phyloP scores from a whole-genome alignment of 1,284 basidiomycete genomes.

The Marasmius oreades region DNA sequence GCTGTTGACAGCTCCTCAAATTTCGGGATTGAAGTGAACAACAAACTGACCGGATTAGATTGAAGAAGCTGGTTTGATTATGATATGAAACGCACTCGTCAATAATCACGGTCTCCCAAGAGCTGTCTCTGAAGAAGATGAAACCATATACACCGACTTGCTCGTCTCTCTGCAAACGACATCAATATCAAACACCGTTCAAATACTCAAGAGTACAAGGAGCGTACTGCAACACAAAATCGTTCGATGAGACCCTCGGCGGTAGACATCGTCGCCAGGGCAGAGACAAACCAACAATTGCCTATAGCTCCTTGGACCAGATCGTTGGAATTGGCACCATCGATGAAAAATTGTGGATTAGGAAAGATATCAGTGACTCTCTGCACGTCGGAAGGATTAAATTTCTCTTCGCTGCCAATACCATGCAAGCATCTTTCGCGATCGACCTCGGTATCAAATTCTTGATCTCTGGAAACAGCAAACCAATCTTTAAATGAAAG shows the following conservation, averaged over 20 bases:
- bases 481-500: background rate
- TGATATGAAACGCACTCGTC: slow-evolving; percentile 35
- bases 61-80: background rate
- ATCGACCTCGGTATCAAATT: slow-evolving; percentile 49
- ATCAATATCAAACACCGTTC: background rate
- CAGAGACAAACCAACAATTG: slow-evolving; percentile 50
- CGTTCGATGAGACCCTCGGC: slow-evolving; percentile 41
- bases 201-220: background rate
- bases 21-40: slow-evolving; percentile 44
- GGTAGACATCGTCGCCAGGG: slow-evolving; percentile 38
- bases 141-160: slow-evolving; percentile 55
- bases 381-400: slow-evolving; percentile 36
- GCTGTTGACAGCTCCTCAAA: slow-evolving; percentile 40
- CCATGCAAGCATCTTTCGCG: slow-evolving; percentile 38
- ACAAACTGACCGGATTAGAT: slow-evolving; percentile 25
- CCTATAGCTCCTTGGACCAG: slow-evolving; percentile 41
- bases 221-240: slow-evolving; percentile 44
- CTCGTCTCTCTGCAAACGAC: slow-evolving; percentile 38
- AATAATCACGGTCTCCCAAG: slow-evolving; percentile 41
- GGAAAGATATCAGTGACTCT: slow-evolving; percentile 44
- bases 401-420: slow-evolving; percentile 24
- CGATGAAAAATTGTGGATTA: slow-evolving; percentile 40
- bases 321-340: slow-evolving; percentile 34
- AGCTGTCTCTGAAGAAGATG: slow-evolving; percentile 46
- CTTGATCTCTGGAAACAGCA: slow-evolving; percentile 37